Percentiles rank a stretch among this genome's conserved stretches.
Evolutionary conservation across 495 filamentous ascomycete genomes (phyloP).

Genomic region (Penicillium bialowiezense): DNA sequence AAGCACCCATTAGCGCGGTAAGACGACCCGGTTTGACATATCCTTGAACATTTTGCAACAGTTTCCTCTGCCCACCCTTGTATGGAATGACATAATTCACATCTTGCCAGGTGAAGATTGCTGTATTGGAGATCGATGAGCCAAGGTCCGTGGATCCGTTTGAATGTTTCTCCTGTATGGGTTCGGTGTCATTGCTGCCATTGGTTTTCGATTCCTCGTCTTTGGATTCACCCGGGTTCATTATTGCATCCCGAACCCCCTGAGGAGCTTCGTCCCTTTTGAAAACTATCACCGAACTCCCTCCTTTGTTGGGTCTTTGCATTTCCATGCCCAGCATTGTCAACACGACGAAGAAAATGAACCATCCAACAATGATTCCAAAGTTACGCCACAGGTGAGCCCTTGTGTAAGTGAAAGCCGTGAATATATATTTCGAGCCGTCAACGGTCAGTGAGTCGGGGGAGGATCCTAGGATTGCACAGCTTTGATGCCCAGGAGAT

Average conservation of each 20-base stretch:
- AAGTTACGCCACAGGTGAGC: constrained; percentile 63
- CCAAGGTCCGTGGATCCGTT: constrained; percentile 26
- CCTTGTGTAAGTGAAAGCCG: constrained; percentile 52
- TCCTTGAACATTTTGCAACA: constrained; percentile 64
- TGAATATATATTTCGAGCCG: constrained; percentile 51
- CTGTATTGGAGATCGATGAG: constrained; percentile 55
- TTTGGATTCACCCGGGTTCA: constrained; percentile 24
- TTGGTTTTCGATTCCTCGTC: constrained; percentile 51
- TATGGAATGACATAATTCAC: constrained; percentile 73
- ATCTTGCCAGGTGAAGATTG: constrained; percentile 74
- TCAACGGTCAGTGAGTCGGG: constrained; percentile 49
- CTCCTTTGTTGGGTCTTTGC: constrained; percentile 69
- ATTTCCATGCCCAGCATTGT: constrained; percentile 65
- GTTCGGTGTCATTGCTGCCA: constrained; percentile 16
- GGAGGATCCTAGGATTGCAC: constrained; percentile 55
- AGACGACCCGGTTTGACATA: constrained; percentile 70
- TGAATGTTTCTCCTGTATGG: constrained; percentile 20
- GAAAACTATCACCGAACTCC: constrained; percentile 67
- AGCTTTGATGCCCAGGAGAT: constrained; percentile 54
- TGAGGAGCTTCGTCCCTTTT: constrained; percentile 59
- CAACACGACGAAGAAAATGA: constrained; percentile 49
- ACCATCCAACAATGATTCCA: constrained; percentile 58
- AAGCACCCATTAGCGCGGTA: constrained; percentile 67
- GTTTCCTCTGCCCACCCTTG: constrained; percentile 53
- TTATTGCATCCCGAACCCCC: constrained; percentile 44